Evolutionary conservation across 306 rosid genomes (phyloP).

Genomic region (Astragalus membranaceus): DNA sequence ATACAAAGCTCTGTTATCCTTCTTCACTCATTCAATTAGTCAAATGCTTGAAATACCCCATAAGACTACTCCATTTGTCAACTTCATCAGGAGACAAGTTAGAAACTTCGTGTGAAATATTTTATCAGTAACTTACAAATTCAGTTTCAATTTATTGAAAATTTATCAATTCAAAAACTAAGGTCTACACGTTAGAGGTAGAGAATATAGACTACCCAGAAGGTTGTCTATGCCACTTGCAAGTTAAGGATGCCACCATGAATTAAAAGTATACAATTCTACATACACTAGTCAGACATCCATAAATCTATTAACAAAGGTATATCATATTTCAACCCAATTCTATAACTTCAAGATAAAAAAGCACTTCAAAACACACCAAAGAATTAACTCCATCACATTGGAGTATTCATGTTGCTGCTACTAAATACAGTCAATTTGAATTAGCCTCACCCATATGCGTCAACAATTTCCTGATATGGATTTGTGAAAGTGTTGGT

Average conservation of each 20-base stretch:
- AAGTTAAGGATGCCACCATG: background rate
- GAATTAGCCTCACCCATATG: slow-evolving; percentile 82
- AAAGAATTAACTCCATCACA: slow-evolving; percentile 14
- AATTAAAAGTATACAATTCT: background rate
- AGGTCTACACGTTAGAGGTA: background rate
- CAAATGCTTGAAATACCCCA: background rate
- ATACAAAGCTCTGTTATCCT: background rate
- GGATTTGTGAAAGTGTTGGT: slow-evolving; percentile 86
- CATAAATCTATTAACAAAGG: background rate
- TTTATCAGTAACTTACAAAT: background rate
- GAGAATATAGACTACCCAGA: background rate
- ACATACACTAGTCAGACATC: background rate
- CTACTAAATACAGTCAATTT: slow-evolving; percentile 5
- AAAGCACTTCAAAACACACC: background rate
- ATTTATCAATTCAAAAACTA: background rate
- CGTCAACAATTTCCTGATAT: slow-evolving; percentile 97
- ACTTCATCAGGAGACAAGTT: background rate
- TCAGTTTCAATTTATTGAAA: background rate
- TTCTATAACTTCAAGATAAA: slow-evolving; percentile 7
- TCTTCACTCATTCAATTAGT: background rate
- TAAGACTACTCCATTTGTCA: slow-evolving; percentile 9
- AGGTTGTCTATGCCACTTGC: background rate
- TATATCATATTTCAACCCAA: background rate
- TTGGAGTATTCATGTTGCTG: slow-evolving; percentile 13
- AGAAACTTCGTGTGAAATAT: background rate